A percentile compares a stretch with the other conserved stretches of the same genome.
Conservation (phyloP, 805 yeast genomes). For the Ogataea dorogensis region DNA sequence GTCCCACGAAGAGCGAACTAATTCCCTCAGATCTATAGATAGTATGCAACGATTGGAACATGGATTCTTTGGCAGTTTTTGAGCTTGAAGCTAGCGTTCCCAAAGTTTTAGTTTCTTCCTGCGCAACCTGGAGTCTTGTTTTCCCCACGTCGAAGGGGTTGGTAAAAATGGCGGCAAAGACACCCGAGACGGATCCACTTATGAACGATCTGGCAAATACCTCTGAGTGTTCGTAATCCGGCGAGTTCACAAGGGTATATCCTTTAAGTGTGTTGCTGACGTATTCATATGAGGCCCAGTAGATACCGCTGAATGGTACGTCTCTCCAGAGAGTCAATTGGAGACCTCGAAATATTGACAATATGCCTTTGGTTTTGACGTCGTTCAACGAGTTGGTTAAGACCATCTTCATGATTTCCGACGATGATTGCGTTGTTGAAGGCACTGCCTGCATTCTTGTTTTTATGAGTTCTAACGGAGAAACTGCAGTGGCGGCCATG, state of each 20-base stretch:
- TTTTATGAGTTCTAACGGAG: constrained; percentile 85
- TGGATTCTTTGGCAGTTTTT: constrained; percentile 40
- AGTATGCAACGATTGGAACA: constrained; percentile 62
- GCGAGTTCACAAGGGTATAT: constrained; percentile 21
- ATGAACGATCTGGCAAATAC: constrained; percentile 65
- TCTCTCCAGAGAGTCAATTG: constrained; percentile 93
- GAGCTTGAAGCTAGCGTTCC: constrained; percentile 12
- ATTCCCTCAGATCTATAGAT: constrained; percentile 75
- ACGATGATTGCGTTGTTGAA: constrained; percentile 33
- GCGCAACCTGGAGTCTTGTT: constrained; percentile 78
- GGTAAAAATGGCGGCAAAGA: constrained; percentile 80
- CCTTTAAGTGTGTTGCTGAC: constrained; percentile 32
- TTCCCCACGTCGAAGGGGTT: constrained; percentile 98
- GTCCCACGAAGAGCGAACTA: constrained; percentile 83
- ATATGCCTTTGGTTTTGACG: constrained; percentile 54
- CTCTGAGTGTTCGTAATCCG: constrained; percentile 22
- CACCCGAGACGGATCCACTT: constrained; percentile 82
- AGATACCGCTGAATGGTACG: constrained; percentile 93
- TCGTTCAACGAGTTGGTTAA: constrained; percentile 36
- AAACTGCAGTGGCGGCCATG: constrained; percentile 76
- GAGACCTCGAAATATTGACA: constrained; percentile 77
- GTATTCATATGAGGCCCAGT: constrained; percentile 86
- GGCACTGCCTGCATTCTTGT: constrained; percentile 92
- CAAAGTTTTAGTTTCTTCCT: constrained; percentile 29
- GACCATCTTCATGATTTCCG: constrained; percentile 49